Evolutionary conservation across 768 basidiomycete species (phyloP).

Genomic region (Pulveroboletus sp.): DNA sequence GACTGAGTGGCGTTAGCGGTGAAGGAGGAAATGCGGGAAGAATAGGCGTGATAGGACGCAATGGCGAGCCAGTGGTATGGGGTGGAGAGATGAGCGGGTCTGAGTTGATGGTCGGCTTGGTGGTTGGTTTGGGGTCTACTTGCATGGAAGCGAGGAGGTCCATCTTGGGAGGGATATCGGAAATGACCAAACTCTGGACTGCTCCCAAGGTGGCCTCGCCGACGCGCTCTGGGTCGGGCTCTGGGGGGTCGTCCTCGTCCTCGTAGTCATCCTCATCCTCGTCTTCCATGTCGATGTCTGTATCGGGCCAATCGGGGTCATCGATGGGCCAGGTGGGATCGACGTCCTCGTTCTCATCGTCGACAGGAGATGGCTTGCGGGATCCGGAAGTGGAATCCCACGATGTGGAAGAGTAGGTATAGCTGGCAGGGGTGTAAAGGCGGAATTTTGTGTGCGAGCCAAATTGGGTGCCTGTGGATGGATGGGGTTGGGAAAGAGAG

Average conservation of each 20-base stretch:
- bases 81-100: neutral
- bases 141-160: neutral
- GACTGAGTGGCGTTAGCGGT: slow-evolving; percentile 3
- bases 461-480: neutral
- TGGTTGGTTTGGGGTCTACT: slow-evolving; percentile 10
- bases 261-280: slow-evolving; percentile 31
- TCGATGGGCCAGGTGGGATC: slow-evolving; percentile 21
- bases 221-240: slow-evolving; percentile 9
- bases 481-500: slow-evolving; percentile 2
- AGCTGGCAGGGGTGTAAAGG: slow-evolving; percentile 33
- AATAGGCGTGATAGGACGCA: slow-evolving; percentile 5
- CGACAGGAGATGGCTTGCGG: slow-evolving; percentile 12
- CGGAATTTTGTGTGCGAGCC: slow-evolving; percentile 25
- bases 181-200: slow-evolving; percentile 10
- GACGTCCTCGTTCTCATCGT: slow-evolving; percentile 18
- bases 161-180: slow-evolving; percentile 2
- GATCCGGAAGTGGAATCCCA: slow-evolving; percentile 14
- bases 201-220: slow-evolving; percentile 14
- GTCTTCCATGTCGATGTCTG: slow-evolving; percentile 31
- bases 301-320: slow-evolving; percentile 24
- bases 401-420: slow-evolving; percentile 25
- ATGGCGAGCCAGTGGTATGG: neutral
- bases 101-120: neutral
- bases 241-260: slow-evolving; percentile 26
- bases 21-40: slow-evolving; percentile 6